A percentile compares a stretch with the other conserved stretches of the same genome.
Evolutionary conservation across 805 yeast species (phyloP).

Genomic region (Yamadazyma olivae): DNA sequence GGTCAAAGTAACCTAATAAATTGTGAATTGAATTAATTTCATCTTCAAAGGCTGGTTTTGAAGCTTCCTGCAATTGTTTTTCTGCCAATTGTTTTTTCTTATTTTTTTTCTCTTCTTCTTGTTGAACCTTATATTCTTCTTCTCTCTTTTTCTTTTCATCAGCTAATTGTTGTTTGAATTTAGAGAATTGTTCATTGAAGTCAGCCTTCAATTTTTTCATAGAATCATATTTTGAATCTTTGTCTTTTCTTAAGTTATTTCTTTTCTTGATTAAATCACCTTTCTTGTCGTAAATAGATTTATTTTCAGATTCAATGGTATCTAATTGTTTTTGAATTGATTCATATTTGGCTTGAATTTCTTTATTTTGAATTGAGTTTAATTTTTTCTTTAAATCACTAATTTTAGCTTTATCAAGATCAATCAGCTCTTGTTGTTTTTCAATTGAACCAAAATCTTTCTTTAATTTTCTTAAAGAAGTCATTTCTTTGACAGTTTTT

Average conservation of each 20-base stretch:
- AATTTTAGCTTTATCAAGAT: slow-evolving; percentile 72
- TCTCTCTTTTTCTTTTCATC: slow-evolving; percentile 68
- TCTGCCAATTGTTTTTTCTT: slow-evolving; percentile 59
- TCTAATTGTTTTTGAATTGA: slow-evolving; percentile 66
- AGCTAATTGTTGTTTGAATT: slow-evolving; percentile 64
- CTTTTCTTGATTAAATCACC: slow-evolving; percentile 62
- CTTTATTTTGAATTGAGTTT: slow-evolving; percentile 56
- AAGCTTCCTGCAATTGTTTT: slow-evolving; percentile 67
- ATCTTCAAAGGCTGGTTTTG: slow-evolving; percentile 76
- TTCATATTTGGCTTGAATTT: slow-evolving; percentile 67
- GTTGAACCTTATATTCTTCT: slow-evolving; percentile 58
- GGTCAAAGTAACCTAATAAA: slow-evolving; percentile 73
- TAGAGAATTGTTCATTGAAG: slow-evolving; percentile 70
- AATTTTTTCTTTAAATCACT: slow-evolving; percentile 69
- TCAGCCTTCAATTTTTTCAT: slow-evolving; percentile 70
- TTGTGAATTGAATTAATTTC: slow-evolving; percentile 77
- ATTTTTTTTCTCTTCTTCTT: slow-evolving; percentile 50
- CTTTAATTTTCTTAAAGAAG: slow-evolving; percentile 73
- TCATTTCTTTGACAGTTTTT: slow-evolving; percentile 78
- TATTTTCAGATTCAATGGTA: slow-evolving; percentile 56
- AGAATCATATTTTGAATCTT: slow-evolving; percentile 63
- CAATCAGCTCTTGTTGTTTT: slow-evolving; percentile 74
- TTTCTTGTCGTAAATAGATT: slow-evolving; percentile 64
- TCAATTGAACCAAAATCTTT: slow-evolving; percentile 75
- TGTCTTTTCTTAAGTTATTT: slow-evolving; percentile 60